Evolutionary conservation across 768 basidiomycete species (phyloP), one percentile per base, ranked within the genome.

Genomic region (Mycena olivaceomarginata): DNA sequence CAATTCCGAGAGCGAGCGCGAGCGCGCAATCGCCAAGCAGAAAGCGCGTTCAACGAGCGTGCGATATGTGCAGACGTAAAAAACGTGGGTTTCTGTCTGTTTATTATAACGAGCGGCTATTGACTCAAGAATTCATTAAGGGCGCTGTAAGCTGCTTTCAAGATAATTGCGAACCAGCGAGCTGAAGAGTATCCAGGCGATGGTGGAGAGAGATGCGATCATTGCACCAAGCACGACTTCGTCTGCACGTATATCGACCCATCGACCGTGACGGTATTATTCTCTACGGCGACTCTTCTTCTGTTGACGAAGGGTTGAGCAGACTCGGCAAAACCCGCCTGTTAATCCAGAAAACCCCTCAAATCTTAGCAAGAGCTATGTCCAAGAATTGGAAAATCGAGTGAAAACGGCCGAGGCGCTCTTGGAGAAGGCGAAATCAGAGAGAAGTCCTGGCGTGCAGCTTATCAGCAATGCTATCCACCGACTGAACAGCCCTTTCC

Each of bases 61-160:
- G 75, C 66, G 75, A 76, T 39, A 25, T 48, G 20, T 76, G 75
- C 59, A 64, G 75, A 12, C 75, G 60, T 20, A 76, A 76, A 43
- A 56, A 59, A 11, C 48, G 75, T 66, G 39, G 3, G 69, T 67
- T 20, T 8, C 31, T n/a, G 13, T 62, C 16, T 9, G 12, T 13
- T 3, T 45, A 4, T 5, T 15, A 18, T 31, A 43, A 22, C 31
- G 31, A 22, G 7, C 6, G n/a, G 12, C 16, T 5, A 31, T 16
- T 66, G 63, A 65, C 4, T 25, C 63, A n/a, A 41, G 25, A 16
- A 0, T 11, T 11, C 11, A 56, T 13, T 66, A 7, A 66, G 66
- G 66, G 16, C 46, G 48, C 3, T 67, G 66, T 67, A 67, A 4
- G 66, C 3, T 53, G 15, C 56, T 51, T 67, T 67, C 43, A 41